Conservation (phyloP, 2,329 filamentous ascomycete species). For the Nannizziopsis barbatae region DNA sequence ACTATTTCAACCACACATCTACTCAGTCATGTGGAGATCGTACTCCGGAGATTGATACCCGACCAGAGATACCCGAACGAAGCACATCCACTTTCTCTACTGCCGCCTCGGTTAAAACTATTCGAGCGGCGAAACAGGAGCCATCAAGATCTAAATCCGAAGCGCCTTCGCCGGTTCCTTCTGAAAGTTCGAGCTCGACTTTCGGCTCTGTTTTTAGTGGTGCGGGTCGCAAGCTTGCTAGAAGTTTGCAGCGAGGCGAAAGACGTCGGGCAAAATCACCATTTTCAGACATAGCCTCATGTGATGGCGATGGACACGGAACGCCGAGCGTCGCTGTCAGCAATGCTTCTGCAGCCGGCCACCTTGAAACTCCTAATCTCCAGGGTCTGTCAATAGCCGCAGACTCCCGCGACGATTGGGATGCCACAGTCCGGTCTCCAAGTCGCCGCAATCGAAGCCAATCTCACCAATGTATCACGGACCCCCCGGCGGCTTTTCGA, state of each 20-base stretch:
- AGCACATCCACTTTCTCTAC: constrained; percentile 36
- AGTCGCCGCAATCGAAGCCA: constrained; percentile 26
- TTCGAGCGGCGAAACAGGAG: constrained; percentile 28
- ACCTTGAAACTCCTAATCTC: constrained; percentile 31
- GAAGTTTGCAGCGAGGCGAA: constrained; percentile 29
- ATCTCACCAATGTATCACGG: constrained; percentile 25
- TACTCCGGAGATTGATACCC: constrained; percentile 20
- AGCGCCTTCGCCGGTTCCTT: constrained; percentile 19
- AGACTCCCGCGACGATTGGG: constrained; percentile 8
- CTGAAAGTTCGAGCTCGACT: constrained; percentile 26
- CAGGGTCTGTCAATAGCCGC: neutral
- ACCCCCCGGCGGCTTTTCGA: constrained; percentile 26
- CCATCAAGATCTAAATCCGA: constrained; percentile 18
- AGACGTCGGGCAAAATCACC: constrained; percentile 26
- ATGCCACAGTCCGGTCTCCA: neutral
- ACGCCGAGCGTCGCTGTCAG: constrained; percentile 37
- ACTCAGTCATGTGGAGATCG: constrained; percentile 11
- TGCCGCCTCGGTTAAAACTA: constrained; percentile 37
- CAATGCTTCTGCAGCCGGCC: constrained; percentile 35
- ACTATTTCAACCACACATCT: constrained; percentile 28
- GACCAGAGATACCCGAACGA: constrained; percentile 32
- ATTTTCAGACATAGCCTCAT: constrained; percentile 26
- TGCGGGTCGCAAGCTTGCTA: constrained; percentile 28
- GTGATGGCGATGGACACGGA: constrained; percentile 29
- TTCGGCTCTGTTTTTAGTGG: constrained; percentile 33